phyloP scores from a whole-genome alignment of 2,329 filamentous ascomycete genomes.

The Pleurostoma richardsiae region DNA sequence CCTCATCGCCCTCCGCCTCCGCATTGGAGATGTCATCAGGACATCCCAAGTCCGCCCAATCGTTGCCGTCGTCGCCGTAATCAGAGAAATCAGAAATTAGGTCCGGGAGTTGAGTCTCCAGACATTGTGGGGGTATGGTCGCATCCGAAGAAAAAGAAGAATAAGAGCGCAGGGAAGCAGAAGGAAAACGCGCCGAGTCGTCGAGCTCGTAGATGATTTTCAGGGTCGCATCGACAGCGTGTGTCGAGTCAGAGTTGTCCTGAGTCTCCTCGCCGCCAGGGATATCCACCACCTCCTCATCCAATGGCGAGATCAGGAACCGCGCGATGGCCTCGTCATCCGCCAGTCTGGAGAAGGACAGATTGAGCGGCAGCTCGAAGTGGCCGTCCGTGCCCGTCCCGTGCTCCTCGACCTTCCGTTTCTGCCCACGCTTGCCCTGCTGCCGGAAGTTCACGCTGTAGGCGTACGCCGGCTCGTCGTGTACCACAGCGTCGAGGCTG shows the following conservation, averaged over 20 bases:
- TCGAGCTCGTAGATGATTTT: not conserved
- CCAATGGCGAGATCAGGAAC: conserved; percentile 21
- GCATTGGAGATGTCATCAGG: not conserved
- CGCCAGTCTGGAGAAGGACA: conserved; percentile 36
- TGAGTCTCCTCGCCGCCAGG: not conserved
- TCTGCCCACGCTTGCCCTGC: conserved; percentile 21
- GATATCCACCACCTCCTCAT: conserved; percentile 10
- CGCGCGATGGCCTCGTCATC: conserved; percentile 31
- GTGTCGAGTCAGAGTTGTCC: not conserved
- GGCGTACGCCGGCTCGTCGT: conserved; percentile 30
- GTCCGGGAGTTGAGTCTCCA: not conserved
- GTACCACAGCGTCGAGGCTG: conserved; percentile 31
- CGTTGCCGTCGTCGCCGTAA: conserved; percentile 20
- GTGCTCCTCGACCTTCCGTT: conserved; percentile 16
- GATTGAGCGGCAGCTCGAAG: conserved; percentile 26
- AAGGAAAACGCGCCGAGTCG: not conserved
- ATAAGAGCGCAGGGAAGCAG: not conserved
- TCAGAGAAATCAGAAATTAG: conserved; percentile 22
- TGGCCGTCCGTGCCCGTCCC: not conserved
- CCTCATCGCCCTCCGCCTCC: conserved; percentile 19
- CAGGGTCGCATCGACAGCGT: not conserved
- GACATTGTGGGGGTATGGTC: not conserved
- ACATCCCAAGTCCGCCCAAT: not conserved
- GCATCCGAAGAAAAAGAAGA: not conserved
- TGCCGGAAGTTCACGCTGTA: conserved; percentile 16